Evolutionary conservation across 2,329 filamentous ascomycete genomes (phyloP).

Genomic region (Aspergillus tanneri): DNA sequence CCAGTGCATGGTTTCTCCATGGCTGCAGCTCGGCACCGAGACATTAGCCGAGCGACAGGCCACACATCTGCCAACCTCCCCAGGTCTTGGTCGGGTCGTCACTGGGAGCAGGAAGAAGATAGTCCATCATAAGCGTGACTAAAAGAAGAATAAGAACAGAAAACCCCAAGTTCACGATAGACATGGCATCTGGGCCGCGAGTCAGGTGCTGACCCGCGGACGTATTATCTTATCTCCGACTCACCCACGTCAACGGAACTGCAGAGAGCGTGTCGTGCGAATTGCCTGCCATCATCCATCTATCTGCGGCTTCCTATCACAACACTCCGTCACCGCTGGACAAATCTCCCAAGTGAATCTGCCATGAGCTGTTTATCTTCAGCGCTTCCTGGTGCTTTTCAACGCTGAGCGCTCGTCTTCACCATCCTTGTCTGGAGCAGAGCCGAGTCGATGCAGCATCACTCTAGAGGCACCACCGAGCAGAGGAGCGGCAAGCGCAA

Average conservation of each 20-base stretch:
- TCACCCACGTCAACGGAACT: conserved; percentile 16
- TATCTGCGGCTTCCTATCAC: conserved; percentile 1
- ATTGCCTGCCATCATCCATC: conserved; percentile 10
- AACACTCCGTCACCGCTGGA: conserved; percentile 1
- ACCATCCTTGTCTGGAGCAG: conserved; percentile 23
- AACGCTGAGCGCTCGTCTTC: conserved; percentile 23
- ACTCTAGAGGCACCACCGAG: conserved; percentile 38
- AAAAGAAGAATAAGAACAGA: no score
- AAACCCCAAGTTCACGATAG: no score
- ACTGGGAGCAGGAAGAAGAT: no score
- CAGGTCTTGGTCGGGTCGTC: no score
- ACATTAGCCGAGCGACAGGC: no score
- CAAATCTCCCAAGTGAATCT: conserved; percentile 4
- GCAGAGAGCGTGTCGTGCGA: conserved; percentile 10
- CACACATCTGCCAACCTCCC: no score
- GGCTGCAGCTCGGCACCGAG: no score
- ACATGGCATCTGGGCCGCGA: no score
- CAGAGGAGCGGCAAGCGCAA: conserved; percentile 46
- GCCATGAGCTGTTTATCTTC: conserved; percentile 20
- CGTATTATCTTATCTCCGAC: conserved; percentile 35
- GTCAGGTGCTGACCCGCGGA: conserved; percentile 9
- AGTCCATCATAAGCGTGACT: no score
- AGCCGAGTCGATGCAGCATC: conserved; percentile 47
- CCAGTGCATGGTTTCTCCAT: no score
- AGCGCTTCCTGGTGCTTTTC: conserved; percentile 18